phyloP scores from a whole-genome alignment of 805 yeast genomes.

The Kazachstania taianensis region DNA sequence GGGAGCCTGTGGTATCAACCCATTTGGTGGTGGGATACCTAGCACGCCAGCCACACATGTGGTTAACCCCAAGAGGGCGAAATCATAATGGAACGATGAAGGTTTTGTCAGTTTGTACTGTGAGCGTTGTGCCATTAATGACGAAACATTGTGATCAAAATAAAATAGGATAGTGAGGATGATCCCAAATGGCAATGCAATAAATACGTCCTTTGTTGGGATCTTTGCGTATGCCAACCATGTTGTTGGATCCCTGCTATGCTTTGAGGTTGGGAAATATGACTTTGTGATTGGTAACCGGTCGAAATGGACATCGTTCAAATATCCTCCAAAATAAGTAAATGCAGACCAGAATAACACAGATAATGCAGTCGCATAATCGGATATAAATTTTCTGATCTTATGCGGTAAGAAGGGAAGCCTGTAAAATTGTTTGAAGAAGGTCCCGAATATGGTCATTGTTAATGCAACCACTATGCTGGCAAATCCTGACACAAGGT shows the following conservation, averaged over 20 bases:
- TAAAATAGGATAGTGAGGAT: slow-evolving; percentile 76
- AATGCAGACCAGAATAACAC: slow-evolving; percentile 90
- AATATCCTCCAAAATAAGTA: slow-evolving; percentile 78
- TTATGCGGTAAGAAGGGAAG: slow-evolving; percentile 52
- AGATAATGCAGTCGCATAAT: slow-evolving; percentile 74
- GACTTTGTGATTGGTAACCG: slow-evolving; percentile 61
- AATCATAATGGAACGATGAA: slow-evolving; percentile 87
- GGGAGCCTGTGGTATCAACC: slow-evolving; percentile 95
- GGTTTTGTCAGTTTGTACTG: slow-evolving; percentile 79
- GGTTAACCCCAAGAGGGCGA: slow-evolving; percentile 69
- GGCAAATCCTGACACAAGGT: slow-evolving; percentile 50
- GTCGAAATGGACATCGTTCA: slow-evolving; percentile 47
- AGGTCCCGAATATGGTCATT: slow-evolving; percentile 72
- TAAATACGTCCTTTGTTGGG: slow-evolving; percentile 62
- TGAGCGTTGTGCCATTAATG: slow-evolving; percentile 82
- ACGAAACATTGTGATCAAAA: slow-evolving; percentile 92
- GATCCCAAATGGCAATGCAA: slow-evolving; percentile 89
- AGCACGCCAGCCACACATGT: slow-evolving; percentile 81
- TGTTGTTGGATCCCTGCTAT: slow-evolving; percentile 17
- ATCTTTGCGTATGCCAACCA: slow-evolving; percentile 35
- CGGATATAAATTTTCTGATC: slow-evolving; percentile 63
- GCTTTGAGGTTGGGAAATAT: slow-evolving; percentile 56
- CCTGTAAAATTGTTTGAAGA: slow-evolving; percentile 40
- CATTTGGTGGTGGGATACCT: slow-evolving; percentile 95
- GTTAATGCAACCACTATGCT: slow-evolving; percentile 62